Evolutionary conservation across 2,329 filamentous ascomycete species (phyloP), one percentile per base, ranked within the genome.

Genomic region (Aspergillus japonicus): DNA sequence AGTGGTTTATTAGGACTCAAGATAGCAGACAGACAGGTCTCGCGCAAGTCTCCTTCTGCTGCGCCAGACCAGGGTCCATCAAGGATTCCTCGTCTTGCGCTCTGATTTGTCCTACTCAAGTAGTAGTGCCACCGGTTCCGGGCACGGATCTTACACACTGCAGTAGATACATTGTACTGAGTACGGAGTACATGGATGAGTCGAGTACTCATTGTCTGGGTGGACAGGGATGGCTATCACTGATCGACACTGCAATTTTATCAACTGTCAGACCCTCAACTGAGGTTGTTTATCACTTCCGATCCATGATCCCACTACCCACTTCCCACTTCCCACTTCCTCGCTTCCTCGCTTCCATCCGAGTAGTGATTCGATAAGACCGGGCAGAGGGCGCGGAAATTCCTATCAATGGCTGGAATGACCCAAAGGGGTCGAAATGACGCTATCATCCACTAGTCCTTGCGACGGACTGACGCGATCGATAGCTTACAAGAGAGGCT

Each of bases 371-470:
- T n/a, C n/a, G 10, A n/a, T 19, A 44, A 44, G 39, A 44, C 39
- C 26, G 3, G 6, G 39, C 39, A 44, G 16, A 44, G 39, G 39
- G 39, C 8, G 39, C 39, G 39, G 14, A 16, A 44, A 44, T 33
- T 51, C 26, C 26, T 4, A 19, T 29, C 23, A 19, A 23, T 26
- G 47, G 21, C 24, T 19, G 47, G n/a, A 21, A 54, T 42, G 39
- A 31, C 12, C n/a, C 39, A 29, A 47, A 19, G 11, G 26, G 39
- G 44, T 48, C 24, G 53, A 47, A 44, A 31, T 26, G 44, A 55
- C 53, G 53, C 53, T 55, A 55, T 55, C 53, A 10, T 21, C 24
- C 53, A 55, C 53, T 48, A 55, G 42, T 55, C 21, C 11, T 44
- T 44, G 7, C 11, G 50, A 21, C 50, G 50, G 33, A 42, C 50